A percentile compares a stretch with the other conserved stretches of the same genome.
Conservation (phyloP, 2,329 filamentous ascomycete species). For the Dactylellina cionopaga region DNA sequence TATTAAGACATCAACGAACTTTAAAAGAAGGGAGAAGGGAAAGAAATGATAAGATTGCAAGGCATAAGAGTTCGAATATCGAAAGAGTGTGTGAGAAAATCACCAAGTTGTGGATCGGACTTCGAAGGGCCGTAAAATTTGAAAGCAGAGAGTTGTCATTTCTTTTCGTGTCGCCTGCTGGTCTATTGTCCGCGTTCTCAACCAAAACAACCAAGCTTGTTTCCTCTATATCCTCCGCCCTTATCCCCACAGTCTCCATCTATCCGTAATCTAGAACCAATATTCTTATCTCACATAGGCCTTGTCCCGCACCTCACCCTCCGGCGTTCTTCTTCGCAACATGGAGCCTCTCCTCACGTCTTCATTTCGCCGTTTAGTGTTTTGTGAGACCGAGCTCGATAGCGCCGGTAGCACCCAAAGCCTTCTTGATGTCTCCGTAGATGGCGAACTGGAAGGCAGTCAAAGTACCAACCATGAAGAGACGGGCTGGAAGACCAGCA, state of each 20-base stretch:
- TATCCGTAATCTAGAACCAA: slow-evolving; percentile 24
- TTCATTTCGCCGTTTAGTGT: slow-evolving; percentile 18
- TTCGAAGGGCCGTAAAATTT: neutral
- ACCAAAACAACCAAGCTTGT: neutral
- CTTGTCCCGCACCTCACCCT: neutral
- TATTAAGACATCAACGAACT: slow-evolving; percentile 50
- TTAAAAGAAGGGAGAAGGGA: slow-evolving; percentile 21
- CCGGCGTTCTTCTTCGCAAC: neutral
- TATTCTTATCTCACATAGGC: slow-evolving; percentile 23
- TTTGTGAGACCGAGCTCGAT: slow-evolving; percentile 71
- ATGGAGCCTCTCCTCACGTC: too few species aligned
- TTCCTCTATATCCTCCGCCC: neutral
- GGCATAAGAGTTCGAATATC: neutral
- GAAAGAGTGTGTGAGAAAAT: neutral
- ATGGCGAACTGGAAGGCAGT: slow-evolving; percentile 88
- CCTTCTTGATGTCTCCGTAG: slow-evolving; percentile 80
- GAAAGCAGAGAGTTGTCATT: slow-evolving; percentile 23
- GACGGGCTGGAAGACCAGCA: slow-evolving; percentile 81
- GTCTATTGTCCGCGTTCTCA: neutral
- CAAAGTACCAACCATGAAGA: slow-evolving; percentile 79
- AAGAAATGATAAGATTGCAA: too few species aligned
- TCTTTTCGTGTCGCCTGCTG: neutral
- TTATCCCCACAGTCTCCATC: slow-evolving; percentile 7
- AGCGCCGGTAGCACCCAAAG: slow-evolving; percentile 76
- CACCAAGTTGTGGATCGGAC: neutral